Evolutionary conservation across 164 flowering plant species (phyloP).

Genomic region (Houttuynia cordata): DNA sequence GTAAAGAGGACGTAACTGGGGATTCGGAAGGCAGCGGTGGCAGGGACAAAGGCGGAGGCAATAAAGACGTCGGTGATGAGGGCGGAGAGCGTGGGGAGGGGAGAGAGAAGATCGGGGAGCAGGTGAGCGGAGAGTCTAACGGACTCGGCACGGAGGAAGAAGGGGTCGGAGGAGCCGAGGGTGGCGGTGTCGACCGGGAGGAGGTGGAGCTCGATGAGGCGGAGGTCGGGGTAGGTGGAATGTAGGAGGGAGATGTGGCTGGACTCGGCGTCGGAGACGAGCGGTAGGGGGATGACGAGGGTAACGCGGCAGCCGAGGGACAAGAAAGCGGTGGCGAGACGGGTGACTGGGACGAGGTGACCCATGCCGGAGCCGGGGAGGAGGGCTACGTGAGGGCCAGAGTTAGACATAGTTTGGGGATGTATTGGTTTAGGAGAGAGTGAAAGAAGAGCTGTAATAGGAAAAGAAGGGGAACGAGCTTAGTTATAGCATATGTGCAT

Average conservation of each 20-base stretch:
- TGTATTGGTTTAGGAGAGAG: no score
- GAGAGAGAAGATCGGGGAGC: conserved; percentile 18
- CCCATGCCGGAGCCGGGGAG: conserved; percentile 36
- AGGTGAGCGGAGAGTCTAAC: conserved; percentile 25
- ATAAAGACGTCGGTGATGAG: conserved; percentile 13
- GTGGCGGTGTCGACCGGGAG: neutral
- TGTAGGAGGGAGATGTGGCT: conserved; percentile 11
- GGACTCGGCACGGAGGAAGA: conserved; percentile 27
- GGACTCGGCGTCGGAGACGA: conserved; percentile 7
- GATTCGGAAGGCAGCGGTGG: conserved; percentile 7
- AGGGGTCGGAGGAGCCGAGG: conserved; percentile 22
- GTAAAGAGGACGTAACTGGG: conserved; percentile 30
- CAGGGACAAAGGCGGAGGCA: conserved; percentile 5
- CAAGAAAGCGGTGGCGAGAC: conserved; percentile 13
- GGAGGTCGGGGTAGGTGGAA: conserved; percentile 11
- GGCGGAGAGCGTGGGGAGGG: conserved; percentile 11
- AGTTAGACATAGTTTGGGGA: neutral
- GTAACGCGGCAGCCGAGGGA: conserved; percentile 9
- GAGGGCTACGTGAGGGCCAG: conserved; percentile 18
- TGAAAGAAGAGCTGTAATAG: no score
- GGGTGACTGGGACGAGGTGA: conserved; percentile 19
- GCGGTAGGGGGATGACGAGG: conserved; percentile 10
- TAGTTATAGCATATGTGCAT: no score
- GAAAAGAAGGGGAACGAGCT: no score
- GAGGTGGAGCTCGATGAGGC: conserved; percentile 5